A percentile compares a stretch with the other conserved stretches of the same genome.
Conservation (phyloP, 2,329 filamentous ascomycete genomes). For the Colletotrichum kahawae region DNA sequence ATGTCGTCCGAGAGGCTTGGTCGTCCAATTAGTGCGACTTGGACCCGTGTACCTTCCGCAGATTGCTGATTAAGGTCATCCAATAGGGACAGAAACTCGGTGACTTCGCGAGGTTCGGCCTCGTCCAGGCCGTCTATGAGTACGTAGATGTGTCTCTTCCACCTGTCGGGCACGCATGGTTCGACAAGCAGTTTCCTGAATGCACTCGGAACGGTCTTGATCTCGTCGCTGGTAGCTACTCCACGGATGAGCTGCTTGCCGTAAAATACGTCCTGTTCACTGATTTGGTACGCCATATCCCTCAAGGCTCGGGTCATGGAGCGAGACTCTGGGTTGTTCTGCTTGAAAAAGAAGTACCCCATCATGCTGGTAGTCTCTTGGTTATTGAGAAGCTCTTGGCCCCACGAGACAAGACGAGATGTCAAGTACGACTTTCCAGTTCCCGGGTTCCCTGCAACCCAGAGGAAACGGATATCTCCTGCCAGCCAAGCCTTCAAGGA, state of each 20-base stretch:
- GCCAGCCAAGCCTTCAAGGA: constrained; percentile 43
- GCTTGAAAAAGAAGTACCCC: constrained; percentile 55
- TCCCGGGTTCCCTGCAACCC: constrained; percentile 48
- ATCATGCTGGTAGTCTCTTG: constrained; percentile 26
- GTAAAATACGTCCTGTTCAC: constrained; percentile 49
- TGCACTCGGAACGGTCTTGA: constrained; percentile 48
- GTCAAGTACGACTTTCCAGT: constrained; percentile 53
- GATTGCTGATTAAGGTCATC: constrained; percentile 27
- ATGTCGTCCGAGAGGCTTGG: constrained; percentile 46
- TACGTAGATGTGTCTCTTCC: constrained; percentile 43
- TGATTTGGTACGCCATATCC: constrained; percentile 52
- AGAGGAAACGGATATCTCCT: constrained; percentile 44
- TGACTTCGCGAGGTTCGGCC: constrained; percentile 41
- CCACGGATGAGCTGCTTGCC: constrained; percentile 42
- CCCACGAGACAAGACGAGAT: constrained; percentile 47
- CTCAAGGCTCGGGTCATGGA: constrained; percentile 50
- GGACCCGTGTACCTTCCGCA: constrained; percentile 29
- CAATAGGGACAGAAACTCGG: constrained; percentile 40
- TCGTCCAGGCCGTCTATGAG: constrained; percentile 54
- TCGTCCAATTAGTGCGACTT: constrained; percentile 46
- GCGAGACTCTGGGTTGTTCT: constrained; percentile 49
- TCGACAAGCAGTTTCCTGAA: constrained; percentile 46
- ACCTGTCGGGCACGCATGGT: constrained; percentile 38
- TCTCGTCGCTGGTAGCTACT: constrained; percentile 41
- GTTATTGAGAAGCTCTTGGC: constrained; percentile 32